Base-by-base conservation (phyloP, 129 eudicot genomes). In the Flaveria ramosissima region DNA sequence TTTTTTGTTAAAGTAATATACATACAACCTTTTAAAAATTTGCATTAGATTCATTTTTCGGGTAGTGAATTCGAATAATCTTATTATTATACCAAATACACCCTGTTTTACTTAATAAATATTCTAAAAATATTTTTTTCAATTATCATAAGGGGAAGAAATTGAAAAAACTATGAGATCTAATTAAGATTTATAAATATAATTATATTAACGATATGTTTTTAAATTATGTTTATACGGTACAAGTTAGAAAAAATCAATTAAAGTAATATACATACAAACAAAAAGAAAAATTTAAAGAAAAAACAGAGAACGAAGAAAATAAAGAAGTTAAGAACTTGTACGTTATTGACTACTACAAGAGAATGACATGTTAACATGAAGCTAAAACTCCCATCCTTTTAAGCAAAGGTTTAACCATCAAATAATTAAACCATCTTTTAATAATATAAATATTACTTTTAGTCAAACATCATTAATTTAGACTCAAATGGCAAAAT, bases 311-410 rank as follows among this genome's bases (percentile, higher is more conserved):
- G 41, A 24, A 6, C 43, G 9, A 21, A 45, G 19, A 13, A 64
- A 19, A 27, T 9, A 52, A 66, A 76, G 60, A 19, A 26, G 47
- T 63, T 47, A 23, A 27, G 42, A 51, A 20, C 15, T 19, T 36
- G 65, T 76, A 66, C 73, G 80, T 76, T 65, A 51, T 76, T 76
- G 80, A 76, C 80, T 66, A 0, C 16, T 76, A 76, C 53, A 76
- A 50, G 73, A 76, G 66, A 76, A 76, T 20, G 80, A 66, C 80
- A 76, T 65, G 65, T 64, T 76, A 76, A 65, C 73, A 76, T 76
- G 73, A 75, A 73, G 71, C 68, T 56, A 12, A 10, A 76, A 61
- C 73, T 64, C 64, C 72, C 65, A 12, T n/a, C 65, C 36, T 65
- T 64, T 66, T 65, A 76, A 64, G 80, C 73, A 36, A 76, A 65